Percentiles rank a stretch among this genome's conserved stretches.
These are phyloP conservation scores for Mycena albidolilacea DNA, from an alignment of 768 basidiomycete genomes.

Conservation along the genomic window DNA sequence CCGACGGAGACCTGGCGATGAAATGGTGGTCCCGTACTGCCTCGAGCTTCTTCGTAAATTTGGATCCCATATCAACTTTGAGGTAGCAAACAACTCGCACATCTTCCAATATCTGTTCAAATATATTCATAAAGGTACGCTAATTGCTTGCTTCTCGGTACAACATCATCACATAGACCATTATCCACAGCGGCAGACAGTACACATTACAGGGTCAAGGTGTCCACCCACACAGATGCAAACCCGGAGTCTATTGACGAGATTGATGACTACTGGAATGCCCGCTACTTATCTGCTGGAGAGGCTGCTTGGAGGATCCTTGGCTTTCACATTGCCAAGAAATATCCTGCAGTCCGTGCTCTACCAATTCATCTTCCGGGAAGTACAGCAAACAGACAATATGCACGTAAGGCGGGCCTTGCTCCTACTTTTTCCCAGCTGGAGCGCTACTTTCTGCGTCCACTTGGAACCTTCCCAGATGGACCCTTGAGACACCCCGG, in stretches of 20 bases:
- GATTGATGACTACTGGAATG: conserved; percentile 54
- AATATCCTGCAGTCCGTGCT: too few relatives aligned
- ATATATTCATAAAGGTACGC: conserved; percentile 29
- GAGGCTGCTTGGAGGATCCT: too few relatives aligned
- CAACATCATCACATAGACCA: neutral
- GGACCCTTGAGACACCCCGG: neutral
- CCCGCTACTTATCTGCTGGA: conserved; percentile 48
- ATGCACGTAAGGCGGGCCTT: conserved; percentile 34
- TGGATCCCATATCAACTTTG: conserved; percentile 55
- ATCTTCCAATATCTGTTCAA: too few relatives aligned
- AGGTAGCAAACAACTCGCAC: conserved; percentile 39
- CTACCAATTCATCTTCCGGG: neutral
- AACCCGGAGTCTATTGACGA: conserved; percentile 44
- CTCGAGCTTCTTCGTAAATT: too few relatives aligned
- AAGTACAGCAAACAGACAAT: conserved; percentile 42
- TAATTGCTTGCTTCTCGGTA: neutral
- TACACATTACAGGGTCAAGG: conserved; percentile 21
- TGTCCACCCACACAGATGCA: neutral
- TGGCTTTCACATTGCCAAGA: too few relatives aligned
- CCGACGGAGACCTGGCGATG: too few relatives aligned
- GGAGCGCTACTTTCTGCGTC: conserved; percentile 43
- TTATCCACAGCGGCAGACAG: neutral
- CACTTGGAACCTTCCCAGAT: conserved; percentile 36
- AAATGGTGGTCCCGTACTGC: too few relatives aligned
- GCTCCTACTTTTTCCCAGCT: too few relatives aligned